A percentile compares a stretch with the other conserved stretches of the same genome.
These are phyloP conservation scores for Colletotrichum siamense DNA, from an alignment of 2,329 filamentous ascomycete species.

Conservation along the genomic window DNA sequence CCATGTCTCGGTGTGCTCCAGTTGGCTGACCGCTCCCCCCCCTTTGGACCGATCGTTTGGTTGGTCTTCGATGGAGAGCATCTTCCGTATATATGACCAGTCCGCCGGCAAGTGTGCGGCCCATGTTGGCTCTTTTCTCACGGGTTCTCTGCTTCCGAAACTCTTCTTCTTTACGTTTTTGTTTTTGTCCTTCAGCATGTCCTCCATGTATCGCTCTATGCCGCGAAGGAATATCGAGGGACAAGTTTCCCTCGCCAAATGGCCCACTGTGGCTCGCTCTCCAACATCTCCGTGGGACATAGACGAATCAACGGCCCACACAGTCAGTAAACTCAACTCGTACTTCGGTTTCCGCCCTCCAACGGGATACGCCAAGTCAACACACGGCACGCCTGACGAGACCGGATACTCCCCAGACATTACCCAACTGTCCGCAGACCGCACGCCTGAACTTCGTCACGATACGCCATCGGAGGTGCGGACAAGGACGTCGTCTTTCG, in stretches of 20 bases:
- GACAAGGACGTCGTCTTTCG: slow-evolving; percentile 15
- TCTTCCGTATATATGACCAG: slow-evolving; percentile 12
- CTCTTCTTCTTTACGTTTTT: background rate
- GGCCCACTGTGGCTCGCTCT: slow-evolving; percentile 9
- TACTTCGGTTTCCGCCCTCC: slow-evolving; percentile 12
- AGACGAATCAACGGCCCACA: slow-evolving; percentile 15
- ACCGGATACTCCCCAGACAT: slow-evolving; percentile 4
- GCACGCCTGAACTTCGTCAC: slow-evolving; percentile 13
- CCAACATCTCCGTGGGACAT: slow-evolving; percentile 3
- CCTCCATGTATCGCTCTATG: slow-evolving; percentile 10
- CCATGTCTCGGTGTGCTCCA: slow-evolving; percentile 8
- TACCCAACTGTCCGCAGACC: background rate
- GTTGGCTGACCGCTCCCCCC: slow-evolving; percentile 17
- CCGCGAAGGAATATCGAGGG: slow-evolving; percentile 11
- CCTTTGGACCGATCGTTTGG: slow-evolving; percentile 5
- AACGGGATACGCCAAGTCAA: background rate
- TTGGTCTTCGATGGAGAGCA: background rate
- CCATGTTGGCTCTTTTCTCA: slow-evolving; percentile 11
- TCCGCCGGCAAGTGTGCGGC: background rate
- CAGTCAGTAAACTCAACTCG: slow-evolving; percentile 14
- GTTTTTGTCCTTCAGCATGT: slow-evolving; percentile 9
- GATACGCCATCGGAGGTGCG: slow-evolving; percentile 12
- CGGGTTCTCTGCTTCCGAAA: slow-evolving; percentile 4
- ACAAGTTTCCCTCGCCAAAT: slow-evolving; percentile 15
- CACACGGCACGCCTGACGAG: background rate